Evolutionary conservation across 1,284 basidiomycete genomes (phyloP).

Genomic region (Pseudozyma sp.): DNA sequence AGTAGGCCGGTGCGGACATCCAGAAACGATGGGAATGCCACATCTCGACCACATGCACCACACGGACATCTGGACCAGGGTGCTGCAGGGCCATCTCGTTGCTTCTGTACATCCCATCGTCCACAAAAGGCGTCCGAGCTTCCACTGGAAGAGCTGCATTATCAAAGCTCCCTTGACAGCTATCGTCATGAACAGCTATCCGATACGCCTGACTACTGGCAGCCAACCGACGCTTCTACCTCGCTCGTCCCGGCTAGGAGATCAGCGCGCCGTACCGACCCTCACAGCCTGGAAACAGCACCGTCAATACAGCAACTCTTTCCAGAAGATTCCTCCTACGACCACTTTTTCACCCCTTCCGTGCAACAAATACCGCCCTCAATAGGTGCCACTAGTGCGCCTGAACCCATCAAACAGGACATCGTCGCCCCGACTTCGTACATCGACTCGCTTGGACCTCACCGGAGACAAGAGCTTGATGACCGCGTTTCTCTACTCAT

Average conservation of each 20-base stretch:
- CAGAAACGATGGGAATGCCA: neutral
- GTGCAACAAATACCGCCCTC: neutral
- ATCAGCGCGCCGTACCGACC: neutral
- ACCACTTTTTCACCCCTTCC: conserved; percentile 42
- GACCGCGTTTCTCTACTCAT: conserved; percentile 11
- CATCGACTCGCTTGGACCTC: conserved; percentile 17
- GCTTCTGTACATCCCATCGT: conserved; percentile 32
- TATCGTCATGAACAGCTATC: conserved; percentile 17
- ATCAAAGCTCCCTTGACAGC: conserved; percentile 13
- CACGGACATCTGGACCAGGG: conserved; percentile 22
- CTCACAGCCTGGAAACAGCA: neutral
- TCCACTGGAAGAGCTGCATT: conserved; percentile 30
- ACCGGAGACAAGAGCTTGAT: conserved; percentile 5
- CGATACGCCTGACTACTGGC: conserved; percentile 10
- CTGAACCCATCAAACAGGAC: neutral
- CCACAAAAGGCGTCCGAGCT: conserved; percentile 33
- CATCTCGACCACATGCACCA: conserved; percentile 20
- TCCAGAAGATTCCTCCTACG: neutral
- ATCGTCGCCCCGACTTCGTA: conserved; percentile 3
- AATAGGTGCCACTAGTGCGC: neutral
- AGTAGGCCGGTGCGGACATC: neutral
- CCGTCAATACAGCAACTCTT: conserved; percentile 6
- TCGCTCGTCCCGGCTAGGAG: neutral
- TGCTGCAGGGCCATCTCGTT: conserved; percentile 39
- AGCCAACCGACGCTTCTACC: conserved; percentile 1